A percentile compares a stretch with the other conserved stretches of the same genome.
Conservation (phyloP, 2,329 filamentous ascomycete species). For the Alternaria sp. region DNA sequence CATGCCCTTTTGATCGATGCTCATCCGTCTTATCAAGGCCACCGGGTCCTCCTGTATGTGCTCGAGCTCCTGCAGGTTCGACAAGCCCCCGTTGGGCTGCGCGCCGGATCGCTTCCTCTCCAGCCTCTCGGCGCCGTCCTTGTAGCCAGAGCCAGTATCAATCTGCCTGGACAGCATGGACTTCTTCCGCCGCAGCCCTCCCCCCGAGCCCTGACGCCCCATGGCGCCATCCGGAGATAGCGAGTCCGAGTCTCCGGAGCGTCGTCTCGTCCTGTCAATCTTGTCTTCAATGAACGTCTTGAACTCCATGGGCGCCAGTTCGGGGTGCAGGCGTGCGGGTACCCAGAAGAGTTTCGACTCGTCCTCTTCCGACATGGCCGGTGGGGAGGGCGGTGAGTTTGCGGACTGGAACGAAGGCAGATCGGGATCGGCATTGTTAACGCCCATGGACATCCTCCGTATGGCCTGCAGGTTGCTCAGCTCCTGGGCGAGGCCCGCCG, state of each 20-base stretch:
- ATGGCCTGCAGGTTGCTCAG: conserved; percentile 90
- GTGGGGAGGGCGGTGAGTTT: conserved; percentile 71
- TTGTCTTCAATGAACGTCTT: conserved; percentile 95
- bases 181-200: conserved; percentile 81
- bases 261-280: conserved; percentile 85
- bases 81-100: conserved; percentile 59
- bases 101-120: conserved; percentile 71
- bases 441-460: conserved; percentile 93
- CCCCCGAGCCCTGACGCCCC: conserved; percentile 61
- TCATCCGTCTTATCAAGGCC: conserved; percentile 73
- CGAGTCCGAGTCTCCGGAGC: conserved; percentile 71
- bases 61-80: conserved; percentile 72
- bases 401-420: conserved; percentile 72
- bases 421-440: conserved; percentile 73
- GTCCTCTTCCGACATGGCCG: conserved; percentile 73
- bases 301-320: conserved; percentile 94
- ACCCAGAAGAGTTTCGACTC: conserved; percentile 95
- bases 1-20: conserved; percentile 55
- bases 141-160: conserved; percentile 75
- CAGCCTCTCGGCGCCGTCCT: conserved; percentile 82
- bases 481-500: conserved; percentile 88
- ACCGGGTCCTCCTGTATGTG: conserved; percentile 82
- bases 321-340: conserved; percentile 89
- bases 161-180: conserved; percentile 96
- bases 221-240: conserved; percentile 64